phyloP scores from a whole-genome alignment of 2,329 filamentous ascomycete genomes.

The Talaromyces rugulosus region DNA sequence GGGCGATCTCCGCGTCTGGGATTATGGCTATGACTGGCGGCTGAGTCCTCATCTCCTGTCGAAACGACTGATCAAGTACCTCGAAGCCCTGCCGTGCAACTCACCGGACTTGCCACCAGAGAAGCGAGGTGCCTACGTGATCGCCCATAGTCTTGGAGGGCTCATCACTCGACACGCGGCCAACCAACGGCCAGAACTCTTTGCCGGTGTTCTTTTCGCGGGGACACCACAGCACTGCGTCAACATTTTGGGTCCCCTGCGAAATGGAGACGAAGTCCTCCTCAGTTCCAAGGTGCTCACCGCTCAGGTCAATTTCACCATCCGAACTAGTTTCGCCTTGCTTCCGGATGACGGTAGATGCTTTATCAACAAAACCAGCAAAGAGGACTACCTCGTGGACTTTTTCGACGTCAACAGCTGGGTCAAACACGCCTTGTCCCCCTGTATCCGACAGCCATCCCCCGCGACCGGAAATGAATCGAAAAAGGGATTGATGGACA shows the following conservation, averaged over 20 bases:
- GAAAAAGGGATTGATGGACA: conserved; percentile 27
- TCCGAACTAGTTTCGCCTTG: conserved; percentile 79
- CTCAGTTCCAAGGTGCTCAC: conserved; percentile 86
- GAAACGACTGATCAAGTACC: conserved; percentile 64
- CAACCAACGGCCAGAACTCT: conserved; percentile 78
- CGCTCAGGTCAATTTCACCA: conserved; percentile 87
- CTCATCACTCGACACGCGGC: conserved; percentile 84
- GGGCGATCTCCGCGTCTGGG: conserved; percentile 73
- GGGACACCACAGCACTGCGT: conserved; percentile 82
- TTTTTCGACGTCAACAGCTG: conserved; percentile 79
- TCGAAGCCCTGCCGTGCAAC: conserved; percentile 73
- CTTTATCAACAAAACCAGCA: conserved; percentile 78
- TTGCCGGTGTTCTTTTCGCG: conserved; percentile 79
- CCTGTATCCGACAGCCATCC: conserved; percentile 66
- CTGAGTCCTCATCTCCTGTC: conserved; percentile 76
- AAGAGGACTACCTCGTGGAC: conserved; percentile 74
- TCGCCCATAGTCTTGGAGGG: conserved; percentile 82
- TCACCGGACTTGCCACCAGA: conserved; percentile 49
- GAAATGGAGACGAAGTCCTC: conserved; percentile 88
- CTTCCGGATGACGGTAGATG: conserved; percentile 82
- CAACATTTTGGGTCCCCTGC: conserved; percentile 83
- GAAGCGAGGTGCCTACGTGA: conserved; percentile 68
- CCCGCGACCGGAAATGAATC: conserved; percentile 49
- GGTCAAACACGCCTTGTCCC: conserved; percentile 73
- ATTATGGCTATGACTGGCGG: conserved; percentile 95